Percentiles rank a stretch among this genome's conserved stretches.
These are phyloP conservation scores for Thraustochytrium sp. DNA, from an alignment of 352 stramenopile species.

Conservation along the genomic window DNA sequence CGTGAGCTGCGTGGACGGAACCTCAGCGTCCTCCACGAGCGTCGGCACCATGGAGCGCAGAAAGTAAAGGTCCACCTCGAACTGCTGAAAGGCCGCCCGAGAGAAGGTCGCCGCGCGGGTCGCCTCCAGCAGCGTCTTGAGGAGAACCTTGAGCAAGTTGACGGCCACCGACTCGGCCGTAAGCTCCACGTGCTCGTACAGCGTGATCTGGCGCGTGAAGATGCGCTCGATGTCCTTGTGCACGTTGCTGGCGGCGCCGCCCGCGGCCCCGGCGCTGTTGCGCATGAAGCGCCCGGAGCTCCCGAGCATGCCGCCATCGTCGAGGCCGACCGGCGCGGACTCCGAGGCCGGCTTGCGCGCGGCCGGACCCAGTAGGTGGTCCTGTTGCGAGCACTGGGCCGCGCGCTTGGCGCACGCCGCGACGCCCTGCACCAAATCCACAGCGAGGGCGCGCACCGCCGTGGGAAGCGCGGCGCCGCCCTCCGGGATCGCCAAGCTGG, in stretches of 20 bases:
- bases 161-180: neutral
- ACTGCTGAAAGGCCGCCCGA: constrained; percentile 13
- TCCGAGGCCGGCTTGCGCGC: neutral
- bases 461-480: neutral
- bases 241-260: neutral
- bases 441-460: neutral
- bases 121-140: constrained; percentile 27
- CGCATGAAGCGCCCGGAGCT: neutral
- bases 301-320: neutral
- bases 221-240: constrained; percentile 41
- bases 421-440: neutral
- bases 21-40: constrained; percentile 11
- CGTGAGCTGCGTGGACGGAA: neutral
- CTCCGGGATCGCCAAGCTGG: neutral
- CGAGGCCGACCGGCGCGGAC: neutral
- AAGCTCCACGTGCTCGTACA: neutral
- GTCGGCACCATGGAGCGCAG: neutral
- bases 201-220: neutral
- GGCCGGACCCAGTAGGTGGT: neutral
- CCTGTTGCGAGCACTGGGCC: neutral
- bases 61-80: constrained; percentile 39
- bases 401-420: neutral
- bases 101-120: constrained; percentile 9
- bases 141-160: neutral
- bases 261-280: neutral